phyloP scores from a whole-genome alignment of 106 monocot species.

The Hemerocallis citrina region DNA sequence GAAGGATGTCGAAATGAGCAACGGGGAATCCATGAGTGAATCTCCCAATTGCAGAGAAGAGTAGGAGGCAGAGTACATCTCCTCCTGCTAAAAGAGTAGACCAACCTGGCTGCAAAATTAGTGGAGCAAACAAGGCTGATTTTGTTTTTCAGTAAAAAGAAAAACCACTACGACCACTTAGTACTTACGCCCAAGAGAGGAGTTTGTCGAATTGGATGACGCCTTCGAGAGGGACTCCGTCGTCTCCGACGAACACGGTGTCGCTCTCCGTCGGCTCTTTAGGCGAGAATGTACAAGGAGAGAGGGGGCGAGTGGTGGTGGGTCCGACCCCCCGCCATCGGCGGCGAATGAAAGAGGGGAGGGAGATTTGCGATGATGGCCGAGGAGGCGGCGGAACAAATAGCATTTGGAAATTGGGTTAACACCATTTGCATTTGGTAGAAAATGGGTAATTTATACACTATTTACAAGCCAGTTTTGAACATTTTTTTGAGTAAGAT shows the following conservation, averaged over 20 bases:
- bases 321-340: too few species aligned
- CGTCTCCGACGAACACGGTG: conserved; percentile 32
- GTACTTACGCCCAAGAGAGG: conserved; percentile 53
- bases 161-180: too few species aligned
- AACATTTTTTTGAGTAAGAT: too few species aligned
- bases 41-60: conserved; percentile 77
- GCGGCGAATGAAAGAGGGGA: neutral
- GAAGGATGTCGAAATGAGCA: conserved; percentile 52
- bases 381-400: too few species aligned
- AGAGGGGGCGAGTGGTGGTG: neutral
- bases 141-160: too few species aligned
- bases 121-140: too few species aligned
- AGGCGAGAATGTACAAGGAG: neutral
- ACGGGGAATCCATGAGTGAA: conserved; percentile 76
- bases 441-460: too few species aligned
- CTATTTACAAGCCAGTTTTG: too few species aligned
- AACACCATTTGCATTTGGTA: too few species aligned
- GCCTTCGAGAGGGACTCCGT: conserved; percentile 76
- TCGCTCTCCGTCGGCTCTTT: neutral
- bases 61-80: conserved; percentile 59
- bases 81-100: conserved; percentile 66
- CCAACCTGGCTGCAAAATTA: conserved; percentile 65
- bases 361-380: neutral
- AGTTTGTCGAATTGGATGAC: conserved; percentile 70
- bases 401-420: too few species aligned